Evolutionary conservation across 2,329 filamentous ascomycete species (phyloP), one percentile per base, ranked within the genome.

Genomic region (Venturiaceae sp.): DNA sequence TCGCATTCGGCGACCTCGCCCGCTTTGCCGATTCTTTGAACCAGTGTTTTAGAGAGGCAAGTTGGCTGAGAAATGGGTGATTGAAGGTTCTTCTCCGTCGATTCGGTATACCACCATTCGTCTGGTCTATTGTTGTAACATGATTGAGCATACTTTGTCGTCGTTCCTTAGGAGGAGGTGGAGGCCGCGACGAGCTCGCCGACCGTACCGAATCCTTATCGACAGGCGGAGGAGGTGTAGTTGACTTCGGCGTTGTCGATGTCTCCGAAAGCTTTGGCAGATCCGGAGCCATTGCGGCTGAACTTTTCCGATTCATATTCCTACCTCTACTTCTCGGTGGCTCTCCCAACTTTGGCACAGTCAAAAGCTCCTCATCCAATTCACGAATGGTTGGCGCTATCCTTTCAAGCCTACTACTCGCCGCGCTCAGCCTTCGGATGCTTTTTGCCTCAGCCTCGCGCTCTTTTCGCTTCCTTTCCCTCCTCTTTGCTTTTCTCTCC

Each of bases 141-240:
- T 95, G 82, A 68, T 96, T 90, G 33, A 96, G 80, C 62, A 90
- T 94, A 64, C 91, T 96, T 46, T 88, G 88, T 60, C 88, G 84
- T 62, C 84, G 85, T 63, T 96, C 92, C 70, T 96, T 96, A 1
- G 92, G 91, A 44, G 92, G 92, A 9, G 89, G 78, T 5, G 92
- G 86, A 61, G 88, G 85, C 61, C 87, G 79, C 32, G 90, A 91
- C 13, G 90, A 90, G 66, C 88, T 91, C 23, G 81, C 81, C 19
- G 87, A 92, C 34, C 89, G 82, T 57, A 87, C 77, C 5, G 85
- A 86, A 67, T 90, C 86, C 68, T 92, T 92, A 66, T 94, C 88
- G 55, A 92, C 77, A 0, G 90, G 87, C 2, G 84, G 84, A 4
- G 88, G 88, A 21, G 80, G 84, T 60, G 71, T 76, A 62, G 26